Evolutionary conservation across 345 rosid species (phyloP), one percentile per base, ranked within the genome.

Genomic region (Psidium guajava): DNA sequence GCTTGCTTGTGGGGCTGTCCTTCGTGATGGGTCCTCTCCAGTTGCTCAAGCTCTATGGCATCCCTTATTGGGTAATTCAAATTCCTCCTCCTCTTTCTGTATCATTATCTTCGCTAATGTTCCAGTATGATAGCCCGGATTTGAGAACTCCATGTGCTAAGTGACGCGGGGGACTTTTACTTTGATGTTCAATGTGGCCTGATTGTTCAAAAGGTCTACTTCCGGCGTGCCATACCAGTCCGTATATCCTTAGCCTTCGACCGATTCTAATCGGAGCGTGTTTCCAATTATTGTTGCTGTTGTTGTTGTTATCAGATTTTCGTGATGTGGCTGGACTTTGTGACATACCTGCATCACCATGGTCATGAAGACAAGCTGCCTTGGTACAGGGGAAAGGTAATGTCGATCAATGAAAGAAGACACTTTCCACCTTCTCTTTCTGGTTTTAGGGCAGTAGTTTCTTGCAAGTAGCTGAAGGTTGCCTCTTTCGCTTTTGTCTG

Each of bases 381-480:
- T 75, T 96, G 98, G 99, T 95, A 96, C 89, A 96, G 99, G 3
- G 95, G 97, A 49, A 87, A 94, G 97, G 99, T 96, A 92, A 7
- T 83, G 51, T 42, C 53, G 40, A 18, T 44, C 40, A 54, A 36
- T 57, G 69, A 40, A 83, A 54, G 25, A 40, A 83, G 73, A 18
- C 18, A 14, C 18, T 9, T 83, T 21, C 75, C 85, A 22, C 52
- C 32, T n/a, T 40, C 12, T n/a, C 28, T 69, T 69, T 36, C 47
- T 36, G 25, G 47, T 36, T 36, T 69, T 18, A 12, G 25, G 21
- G 1, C 24, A 18, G 1, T 3, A 6, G 9, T 16, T 28, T 32
- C 36, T 3, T 18, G 74, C 74, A 3, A 61, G 40, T 27, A 14
- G 15, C 28, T 61, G 47, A 69, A 36, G 77, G 47, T 64, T 32